Base-by-base conservation (phyloP, 192 early-diverging fungal genomes). In the Podila epicladia region DNA sequence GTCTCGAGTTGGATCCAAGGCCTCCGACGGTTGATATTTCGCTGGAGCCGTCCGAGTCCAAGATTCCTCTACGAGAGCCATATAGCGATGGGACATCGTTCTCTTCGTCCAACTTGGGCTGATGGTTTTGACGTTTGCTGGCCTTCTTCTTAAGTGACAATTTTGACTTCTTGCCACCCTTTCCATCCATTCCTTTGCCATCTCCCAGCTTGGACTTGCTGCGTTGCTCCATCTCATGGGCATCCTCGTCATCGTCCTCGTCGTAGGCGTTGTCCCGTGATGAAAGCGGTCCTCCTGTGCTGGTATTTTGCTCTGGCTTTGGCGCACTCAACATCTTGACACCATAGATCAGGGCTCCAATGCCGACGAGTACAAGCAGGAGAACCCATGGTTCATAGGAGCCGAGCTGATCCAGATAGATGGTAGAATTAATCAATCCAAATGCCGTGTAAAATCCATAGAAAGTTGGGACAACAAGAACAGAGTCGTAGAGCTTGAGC, bases 381-480 rank as follows among this genome's bases (percentile, higher is more conserved):
- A 88, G 71, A 2, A 85, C 87, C 90, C 87, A 87, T 4, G 72
- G 72, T n/a, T 88, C 77, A 55, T 87, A 87, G 20, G 75, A 65
- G 28, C 77, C 72, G 59, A 91, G 65, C 59, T 89, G 85, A 65
- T 91, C 71, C 5, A 91, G 72, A 70, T 89, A 91, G 28, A 91
- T 87, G 49, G 85, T 89, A 4, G 89, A 85, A 33, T 90, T 90
- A 49, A 88, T 84, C 17, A 90, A 70, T 15, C 89, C 89, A 67
- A 90, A 82, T 1, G 86, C 85, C 19, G 89, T 89, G 77, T 73
- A 86, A 74, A 85, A 82, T 58, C 89, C 89, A 60, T 87, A 90
- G 59, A 90, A 90, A 4, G 85, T 85, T 24, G 89, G 89, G 0
- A 90, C 89, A 3, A 90, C 89, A 15, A 90, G 79, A 0, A 90